Evolutionary conservation across 768 basidiomycete species (phyloP).

Genomic region (Leccinellum luteum): DNA sequence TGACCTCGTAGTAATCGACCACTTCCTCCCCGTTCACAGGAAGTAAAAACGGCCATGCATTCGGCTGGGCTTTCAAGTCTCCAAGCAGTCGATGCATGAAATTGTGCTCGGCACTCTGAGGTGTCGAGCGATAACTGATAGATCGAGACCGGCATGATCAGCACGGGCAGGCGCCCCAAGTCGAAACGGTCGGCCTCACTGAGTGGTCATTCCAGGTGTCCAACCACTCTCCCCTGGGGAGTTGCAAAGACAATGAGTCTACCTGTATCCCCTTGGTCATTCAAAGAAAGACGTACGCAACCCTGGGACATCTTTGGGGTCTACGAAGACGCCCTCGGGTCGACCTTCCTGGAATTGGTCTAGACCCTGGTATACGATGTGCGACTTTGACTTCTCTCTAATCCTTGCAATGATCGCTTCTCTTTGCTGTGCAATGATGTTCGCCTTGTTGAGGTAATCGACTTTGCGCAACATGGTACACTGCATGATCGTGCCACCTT

Average conservation of each 20-base stretch:
- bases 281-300: slow-evolving; percentile 52
- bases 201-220: slow-evolving; percentile 77
- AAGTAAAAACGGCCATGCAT: slow-evolving; percentile 82
- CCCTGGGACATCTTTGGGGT: slow-evolving; percentile 84
- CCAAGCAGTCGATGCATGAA: slow-evolving; percentile 76
- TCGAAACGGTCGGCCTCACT: slow-evolving; percentile 42
- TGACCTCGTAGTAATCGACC: slow-evolving; percentile 84
- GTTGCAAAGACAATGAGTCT: slow-evolving; percentile 1
- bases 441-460: slow-evolving; percentile 80
- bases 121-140: slow-evolving; percentile 38
- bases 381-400: slow-evolving; percentile 79
- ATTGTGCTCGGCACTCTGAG: slow-evolving; percentile 55
- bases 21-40: slow-evolving; percentile 84
- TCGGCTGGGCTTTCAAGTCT: slow-evolving; percentile 73
- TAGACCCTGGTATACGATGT: slow-evolving; percentile 79
- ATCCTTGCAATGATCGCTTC: slow-evolving; percentile 91
- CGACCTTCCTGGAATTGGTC: slow-evolving; percentile 67
- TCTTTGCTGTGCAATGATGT: slow-evolving; percentile 75
- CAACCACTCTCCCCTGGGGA: slow-evolving; percentile 83
- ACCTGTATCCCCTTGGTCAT: background rate
- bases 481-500: slow-evolving; percentile 99
- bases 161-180: background rate
- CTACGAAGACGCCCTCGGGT: slow-evolving; percentile 48
- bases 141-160: slow-evolving; percentile 4
- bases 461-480: slow-evolving; percentile 94